Percentiles rank a stretch among this genome's conserved stretches.
phyloP scores from a whole-genome alignment of 73 alveolate genomes.

The Tetrahymena borealis region DNA sequence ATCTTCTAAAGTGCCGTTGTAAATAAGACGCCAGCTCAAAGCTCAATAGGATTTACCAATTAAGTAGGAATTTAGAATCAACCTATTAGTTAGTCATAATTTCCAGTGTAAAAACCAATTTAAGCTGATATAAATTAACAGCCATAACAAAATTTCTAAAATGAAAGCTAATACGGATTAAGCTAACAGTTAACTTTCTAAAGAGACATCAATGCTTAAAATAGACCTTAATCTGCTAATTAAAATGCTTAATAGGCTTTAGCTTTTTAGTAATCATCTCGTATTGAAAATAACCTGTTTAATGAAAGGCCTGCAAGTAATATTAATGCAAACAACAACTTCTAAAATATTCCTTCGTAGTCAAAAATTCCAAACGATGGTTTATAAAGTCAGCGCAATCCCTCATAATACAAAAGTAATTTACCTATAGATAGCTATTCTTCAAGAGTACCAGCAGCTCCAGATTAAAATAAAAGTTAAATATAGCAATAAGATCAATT shows the following conservation, averaged over 20 bases:
- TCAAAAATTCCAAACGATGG: background rate
- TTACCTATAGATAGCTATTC: background rate
- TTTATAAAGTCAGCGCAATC: background rate
- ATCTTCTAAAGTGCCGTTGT: background rate
- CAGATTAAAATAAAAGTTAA: background rate
- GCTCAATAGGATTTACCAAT: background rate
- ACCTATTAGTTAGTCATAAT: background rate
- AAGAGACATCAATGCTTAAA: background rate
- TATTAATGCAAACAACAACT: background rate
- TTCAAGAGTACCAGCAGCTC: background rate
- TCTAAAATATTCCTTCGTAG: too few relatives aligned
- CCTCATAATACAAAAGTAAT: background rate
- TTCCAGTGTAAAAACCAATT: background rate
- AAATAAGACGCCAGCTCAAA: background rate
- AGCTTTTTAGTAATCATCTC: background rate
- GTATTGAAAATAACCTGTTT: background rate
- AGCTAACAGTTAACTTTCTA: background rate
- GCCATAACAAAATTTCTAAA: background rate
- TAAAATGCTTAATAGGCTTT: too few relatives aligned
- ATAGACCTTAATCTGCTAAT: background rate
- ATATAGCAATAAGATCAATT: background rate
- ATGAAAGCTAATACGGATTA: background rate
- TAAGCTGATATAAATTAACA: too few relatives aligned
- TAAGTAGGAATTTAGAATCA: background rate
- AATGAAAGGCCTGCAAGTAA: background rate